Percentiles rank a stretch among this genome's conserved stretches.
phyloP scores from a whole-genome alignment of 1,139 yeast genomes.

The Arxiozyma slooffiae region DNA sequence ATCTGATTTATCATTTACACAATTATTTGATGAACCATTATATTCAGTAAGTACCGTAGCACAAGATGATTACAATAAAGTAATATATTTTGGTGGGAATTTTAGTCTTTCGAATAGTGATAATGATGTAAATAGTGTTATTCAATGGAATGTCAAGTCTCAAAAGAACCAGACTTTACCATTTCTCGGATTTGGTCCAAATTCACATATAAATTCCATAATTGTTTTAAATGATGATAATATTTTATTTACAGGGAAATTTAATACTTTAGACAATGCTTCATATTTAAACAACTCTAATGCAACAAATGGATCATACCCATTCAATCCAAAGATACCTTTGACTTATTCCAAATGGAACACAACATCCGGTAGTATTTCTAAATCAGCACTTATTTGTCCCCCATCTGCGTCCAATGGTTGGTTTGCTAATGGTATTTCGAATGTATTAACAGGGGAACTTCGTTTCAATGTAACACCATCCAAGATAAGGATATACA shows the following conservation, averaged over 20 bases:
- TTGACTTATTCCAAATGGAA: slow-evolving; percentile 52
- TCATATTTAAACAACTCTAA: slow-evolving; percentile 29
- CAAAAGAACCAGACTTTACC: slow-evolving; percentile 39
- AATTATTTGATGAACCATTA: slow-evolving; percentile 34
- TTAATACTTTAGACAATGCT: slow-evolving; percentile 52
- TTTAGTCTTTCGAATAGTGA: slow-evolving; percentile 40
- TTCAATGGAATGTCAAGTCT: slow-evolving; percentile 51
- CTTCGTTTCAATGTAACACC: slow-evolving; percentile 56
- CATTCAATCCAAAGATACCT: slow-evolving; percentile 60
- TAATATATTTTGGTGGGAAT: slow-evolving; percentile 74
- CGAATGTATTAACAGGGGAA: slow-evolving; percentile 59
- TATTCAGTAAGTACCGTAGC: slow-evolving; percentile 44
- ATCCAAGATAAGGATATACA: slow-evolving; percentile 62
- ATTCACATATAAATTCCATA: slow-evolving; percentile 58
- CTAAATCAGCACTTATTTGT: slow-evolving; percentile 38
- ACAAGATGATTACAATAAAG: slow-evolving; percentile 34
- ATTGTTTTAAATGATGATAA: slow-evolving; percentile 38
- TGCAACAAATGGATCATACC: slow-evolving; percentile 30
- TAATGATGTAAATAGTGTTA: slow-evolving; percentile 45
- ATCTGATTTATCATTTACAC: slow-evolving; percentile 36
- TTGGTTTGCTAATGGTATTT: slow-evolving; percentile 44
- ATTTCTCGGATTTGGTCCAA: slow-evolving; percentile 67
- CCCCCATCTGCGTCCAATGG: slow-evolving; percentile 36
- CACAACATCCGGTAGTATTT: slow-evolving; percentile 27
- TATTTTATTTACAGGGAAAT: slow-evolving; percentile 72